phyloP scores from a whole-genome alignment of 352 stramenopile species.

The Peronospora destructor region DNA sequence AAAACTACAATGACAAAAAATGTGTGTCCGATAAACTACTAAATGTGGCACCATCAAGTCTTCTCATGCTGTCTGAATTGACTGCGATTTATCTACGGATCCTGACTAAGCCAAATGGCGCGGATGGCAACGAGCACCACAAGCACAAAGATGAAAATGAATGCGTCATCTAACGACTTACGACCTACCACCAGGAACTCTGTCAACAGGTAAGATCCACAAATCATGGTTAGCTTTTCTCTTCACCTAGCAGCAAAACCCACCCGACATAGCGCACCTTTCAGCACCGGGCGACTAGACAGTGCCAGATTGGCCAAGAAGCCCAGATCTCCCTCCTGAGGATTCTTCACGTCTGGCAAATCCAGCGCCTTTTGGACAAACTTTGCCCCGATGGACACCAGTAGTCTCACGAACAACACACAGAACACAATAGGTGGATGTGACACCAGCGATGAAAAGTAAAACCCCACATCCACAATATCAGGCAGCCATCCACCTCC shows the following conservation, averaged over 20 bases:
- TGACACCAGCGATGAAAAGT: constrained; percentile 41
- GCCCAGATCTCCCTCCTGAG: constrained; percentile 58
- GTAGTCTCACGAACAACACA: constrained; percentile 50
- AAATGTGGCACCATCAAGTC: neutral
- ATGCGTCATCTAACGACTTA: constrained; percentile 68
- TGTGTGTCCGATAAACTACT: too few species aligned
- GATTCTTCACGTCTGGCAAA: constrained; percentile 55
- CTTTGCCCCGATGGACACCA: constrained; percentile 38
- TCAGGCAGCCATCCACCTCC: constrained; percentile 41
- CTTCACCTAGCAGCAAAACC: neutral
- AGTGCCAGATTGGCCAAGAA: constrained; percentile 58
- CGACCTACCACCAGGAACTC: constrained; percentile 57
- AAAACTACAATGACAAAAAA: too few species aligned
- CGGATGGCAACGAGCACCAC: constrained; percentile 43
- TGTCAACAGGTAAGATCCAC: constrained; percentile 14
- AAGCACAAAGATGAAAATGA: constrained; percentile 67
- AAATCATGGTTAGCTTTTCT: constrained; percentile 2
- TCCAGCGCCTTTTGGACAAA: constrained; percentile 34
- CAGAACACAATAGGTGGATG: constrained; percentile 61
- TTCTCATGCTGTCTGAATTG: neutral
- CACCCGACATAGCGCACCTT: constrained; percentile 31
- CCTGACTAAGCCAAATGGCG: constrained; percentile 34
- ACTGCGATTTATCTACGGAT: neutral
- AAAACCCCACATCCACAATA: constrained; percentile 41
- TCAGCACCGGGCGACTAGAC: constrained; percentile 50